Evolutionary conservation across 371 early-diverging fungal genomes (phyloP), one percentile per base, ranked within the genome.

Genomic region (Rhizopus delemar): DNA sequence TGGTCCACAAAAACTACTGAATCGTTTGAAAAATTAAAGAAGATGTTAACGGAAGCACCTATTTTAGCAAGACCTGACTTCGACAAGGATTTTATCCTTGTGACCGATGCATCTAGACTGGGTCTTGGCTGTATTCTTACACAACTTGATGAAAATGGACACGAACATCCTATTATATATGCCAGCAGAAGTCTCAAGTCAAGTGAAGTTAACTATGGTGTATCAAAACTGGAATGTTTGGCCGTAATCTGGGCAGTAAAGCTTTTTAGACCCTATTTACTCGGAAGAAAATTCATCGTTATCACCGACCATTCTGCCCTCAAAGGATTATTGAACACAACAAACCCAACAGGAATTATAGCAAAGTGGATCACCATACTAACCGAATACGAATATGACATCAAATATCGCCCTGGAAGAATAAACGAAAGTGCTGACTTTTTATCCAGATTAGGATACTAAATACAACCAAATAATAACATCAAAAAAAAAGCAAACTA

Each of bases 141-240:
- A n/a, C n/a, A n/a, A n/a, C n/a, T n/a, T n/a, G n/a, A n/a, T n/a
- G n/a, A n/a, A n/a, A n/a, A n/a, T n/a, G n/a, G n/a, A n/a, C n/a
- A n/a, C n/a, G n/a, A n/a, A n/a, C n/a, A n/a, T n/a, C n/a, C n/a
- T n/a, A n/a, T n/a, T n/a, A n/a, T n/a, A n/a, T n/a, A n/a, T n/a
- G n/a, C n/a, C n/a, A n/a, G n/a, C n/a, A n/a, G n/a, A n/a, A n/a
- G n/a, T n/a, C n/a, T n/a, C n/a, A n/a, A n/a, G n/a, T n/a, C n/a
- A n/a, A n/a, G 41, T 33, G 58, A 51, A 51, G 1, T 11, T 8
- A 57, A 51, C 41, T 57, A 57, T 33, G 43, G 51, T 3, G 31
- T 49, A 1, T 38, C 50, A 5, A 57, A 57, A 50, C 33, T 50
- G 3, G 41, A 57, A 39, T 50, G 49, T 15, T 28, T 57, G 2